Base-by-base conservation (phyloP, 2,329 filamentous ascomycete species). In the Fusarium avenaceum region DNA sequence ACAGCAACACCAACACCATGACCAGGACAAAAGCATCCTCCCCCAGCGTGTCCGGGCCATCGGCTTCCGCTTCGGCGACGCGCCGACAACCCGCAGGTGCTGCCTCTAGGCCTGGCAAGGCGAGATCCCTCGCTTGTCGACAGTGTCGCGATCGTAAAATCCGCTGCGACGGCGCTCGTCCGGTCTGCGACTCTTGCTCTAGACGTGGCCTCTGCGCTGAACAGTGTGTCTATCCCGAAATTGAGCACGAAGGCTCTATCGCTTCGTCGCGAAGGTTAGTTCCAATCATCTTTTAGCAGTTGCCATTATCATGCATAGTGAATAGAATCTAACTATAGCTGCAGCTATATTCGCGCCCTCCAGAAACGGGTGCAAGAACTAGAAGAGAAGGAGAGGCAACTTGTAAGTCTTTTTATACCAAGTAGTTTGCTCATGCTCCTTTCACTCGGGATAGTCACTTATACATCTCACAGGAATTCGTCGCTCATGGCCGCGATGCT, bases 101-200 rank as follows among this genome's bases (percentile, higher is more conserved):
- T 19, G 35, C 35, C n/a, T 38, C 72, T 20, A 64, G 61, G 30
- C 56, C 72, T 20, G 70, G 71, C 51, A 74, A 74, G 44, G 72
- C 72, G 54, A 67, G 72, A 52, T 74, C 72, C 32, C 55, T 74
- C 26, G 72, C 72, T 9, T 74, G 72, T 45, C 65, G 72, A 46
- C 72, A 74, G 47, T 74, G 72, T 72, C 72, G 72, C 58, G 72
- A 74, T 55, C 72, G 72, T 63, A 74, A 74, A 65, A 74, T 74
- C 17, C 72, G 72, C 49, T 74, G 72, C 56, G 72, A 74, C 55
- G 72, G 72, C 15, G 72, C 72, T 10, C 67, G 72, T 17, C 72
- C 72, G 26, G 70, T 60, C 33, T 74, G 72, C 64, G 72, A 74
- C 53, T 74, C 72, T 19, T 74, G 72, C 39, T 67, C 62, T 2